Conservation (phyloP, 306 rosid genomes). For the Lagenaria siceraria region DNA sequence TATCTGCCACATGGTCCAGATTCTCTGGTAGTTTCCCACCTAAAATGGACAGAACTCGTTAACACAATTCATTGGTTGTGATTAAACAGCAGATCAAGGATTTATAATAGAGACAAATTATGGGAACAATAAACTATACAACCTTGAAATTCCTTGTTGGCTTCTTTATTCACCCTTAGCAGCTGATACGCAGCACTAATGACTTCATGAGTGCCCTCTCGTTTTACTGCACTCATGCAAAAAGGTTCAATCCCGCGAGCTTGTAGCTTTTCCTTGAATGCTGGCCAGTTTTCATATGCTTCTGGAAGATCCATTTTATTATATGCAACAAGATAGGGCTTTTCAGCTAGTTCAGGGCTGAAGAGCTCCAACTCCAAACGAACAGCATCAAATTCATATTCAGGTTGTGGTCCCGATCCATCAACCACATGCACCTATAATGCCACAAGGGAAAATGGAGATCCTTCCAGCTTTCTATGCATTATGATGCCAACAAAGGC, state of each 20-base stretch:
- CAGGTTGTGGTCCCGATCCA: slow-evolving; percentile 84
- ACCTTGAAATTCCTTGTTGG: slow-evolving; percentile 45
- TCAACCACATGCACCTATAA: slow-evolving; percentile 79
- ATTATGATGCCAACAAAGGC: neutral
- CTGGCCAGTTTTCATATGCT: slow-evolving; percentile 68
- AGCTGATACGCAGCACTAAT: slow-evolving; percentile 60
- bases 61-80: slow-evolving; percentile 5
- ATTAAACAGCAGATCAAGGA: neutral
- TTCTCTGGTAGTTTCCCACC: slow-evolving; percentile 31
- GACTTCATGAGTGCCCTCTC: slow-evolving; percentile 72
- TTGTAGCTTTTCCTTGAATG: slow-evolving; percentile 56
- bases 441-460: slow-evolving; percentile 6
- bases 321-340: slow-evolving; percentile 74
- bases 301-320: slow-evolving; percentile 99
- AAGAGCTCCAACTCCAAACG: slow-evolving; percentile 82
- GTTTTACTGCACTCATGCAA: slow-evolving; percentile 76
- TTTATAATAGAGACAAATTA: slow-evolving; percentile 1
- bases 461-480: neutral
- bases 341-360: slow-evolving; percentile 85
- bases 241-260: slow-evolving; percentile 58
- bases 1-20: slow-evolving; percentile 60
- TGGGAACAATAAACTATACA: neutral
- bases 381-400: slow-evolving; percentile 86
- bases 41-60: slow-evolving; percentile 27
- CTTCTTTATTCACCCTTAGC: slow-evolving; percentile 38